Base-by-base conservation (phyloP, 2,329 filamentous ascomycete genomes). In the Talaromyces albobiverticillius region DNA sequence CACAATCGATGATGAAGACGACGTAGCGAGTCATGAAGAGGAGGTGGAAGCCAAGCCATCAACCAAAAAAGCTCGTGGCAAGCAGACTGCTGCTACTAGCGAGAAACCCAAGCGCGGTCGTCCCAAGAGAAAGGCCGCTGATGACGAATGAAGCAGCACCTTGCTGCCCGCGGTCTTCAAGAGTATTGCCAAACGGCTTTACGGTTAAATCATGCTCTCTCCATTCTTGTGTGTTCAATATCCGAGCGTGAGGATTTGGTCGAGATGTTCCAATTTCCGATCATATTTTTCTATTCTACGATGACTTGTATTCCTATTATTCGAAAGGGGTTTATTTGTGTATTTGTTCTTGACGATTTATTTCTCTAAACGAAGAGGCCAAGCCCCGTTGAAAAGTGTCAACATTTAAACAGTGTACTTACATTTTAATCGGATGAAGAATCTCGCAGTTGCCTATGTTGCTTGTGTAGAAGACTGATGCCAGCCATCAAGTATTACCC, bases 81-180 rank as follows among this genome's bases (percentile, higher is more conserved):
- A 57, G 36, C n/a, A 34, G 10, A 25, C 36, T 16, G 20, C 54
- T 20, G 31, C 36, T 14, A 47, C 22, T 18, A 25, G 46, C 8
- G 57, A 59, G 18, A 57, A 59, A 42, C 45, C 55, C 10, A 57
- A 55, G 52, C 57, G 57, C n/a, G 49, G 55, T 47, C 51, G 57
- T 22, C 32, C 51, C 2, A 57, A 56, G 49, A 56, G 46, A 31
- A 50, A 50, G 41, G 31, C 20, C 23, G 23, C 20, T 13, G 41
- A 52, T 38, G 50, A 52, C n/a, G 32, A 52, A 9, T 52, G 41
- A 42, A 45, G 26, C 36, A 40, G 36, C 36, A 22, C 16, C 6
- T 18, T 20, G 16, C 18, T 40, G 16, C 18, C 10, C 26, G 10
- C 26, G 26, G 26, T 29, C 26, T 5, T 29, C 10, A 10, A 29